Evolutionary conservation across 768 basidiomycete genomes (phyloP), one percentile per base, ranked within the genome.

Genomic region (Panaeolus papilionaceus): DNA sequence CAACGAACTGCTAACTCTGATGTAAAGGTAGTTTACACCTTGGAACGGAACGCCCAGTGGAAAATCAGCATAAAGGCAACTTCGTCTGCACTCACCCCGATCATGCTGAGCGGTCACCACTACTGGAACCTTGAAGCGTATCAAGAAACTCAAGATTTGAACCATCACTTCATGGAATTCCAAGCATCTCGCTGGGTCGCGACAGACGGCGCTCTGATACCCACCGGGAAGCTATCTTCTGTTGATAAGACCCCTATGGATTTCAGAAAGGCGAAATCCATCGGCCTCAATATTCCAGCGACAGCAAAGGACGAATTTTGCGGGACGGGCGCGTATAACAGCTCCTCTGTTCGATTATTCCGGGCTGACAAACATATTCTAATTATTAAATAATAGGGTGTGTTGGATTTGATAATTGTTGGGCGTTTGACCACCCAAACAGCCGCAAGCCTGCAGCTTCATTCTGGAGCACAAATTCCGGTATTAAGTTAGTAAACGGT

Each of bases 81-180:
- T n/a, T 78, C 83, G 14, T 72, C 75, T 12, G 71, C 77, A 45
- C 62, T 77, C 49, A 85, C 83, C 1, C 84, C 83, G 9, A 81
- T 84, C 45, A 82, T 84, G 81, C 75, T 83, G 33, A 79, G 79
- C 63, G 75, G 78, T 8, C 83, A 83, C 65, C 77, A 82, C 51
- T 84, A 82, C 71, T 83, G 80, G 80, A 85, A 84, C 67, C 71
- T 83, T 6, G 82, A 84, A 65, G 83, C 81, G 0, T 85, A 79
- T 69, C 71, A 83, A 51, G 82, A 80, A 67, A 73, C 78, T 0
- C 77, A 83, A 64, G 81, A 83, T 67, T 72, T 83, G 26, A 67
- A 75, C 42, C 77, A 76, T 12, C 81, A 83, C 68, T 64, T 71
- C 40, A 78, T 78, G 6, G 81, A 81, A 65, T 76, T 84, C 63